A percentile compares a stretch with the other conserved stretches of the same genome.
phyloP scores from a whole-genome alignment of 2,329 filamentous ascomycete genomes.

The Hypoxylon sp. region DNA sequence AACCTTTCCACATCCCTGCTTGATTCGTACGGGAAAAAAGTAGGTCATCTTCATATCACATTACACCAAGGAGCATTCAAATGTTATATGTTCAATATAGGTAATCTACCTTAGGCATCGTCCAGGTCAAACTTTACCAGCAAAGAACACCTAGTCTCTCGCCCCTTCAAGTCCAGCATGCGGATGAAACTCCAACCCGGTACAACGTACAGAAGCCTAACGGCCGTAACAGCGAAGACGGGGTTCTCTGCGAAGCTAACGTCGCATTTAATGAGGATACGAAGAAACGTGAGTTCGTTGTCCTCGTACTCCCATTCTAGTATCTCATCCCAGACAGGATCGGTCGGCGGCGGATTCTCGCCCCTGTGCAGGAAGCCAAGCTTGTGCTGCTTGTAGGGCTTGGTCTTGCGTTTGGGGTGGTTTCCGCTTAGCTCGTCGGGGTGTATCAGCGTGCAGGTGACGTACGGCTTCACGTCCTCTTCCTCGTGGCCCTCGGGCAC shows the following conservation, averaged over 20 bases:
- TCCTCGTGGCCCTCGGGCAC: conserved; percentile 62
- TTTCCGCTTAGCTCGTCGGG: conserved; percentile 62
- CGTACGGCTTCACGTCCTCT: conserved; percentile 70
- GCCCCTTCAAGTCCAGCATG: conserved; percentile 73
- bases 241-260: conserved; percentile 72
- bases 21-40: no score
- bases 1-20: no score
- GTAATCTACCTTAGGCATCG: conserved; percentile 50
- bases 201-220: conserved; percentile 68
- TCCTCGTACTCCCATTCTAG: conserved; percentile 77
- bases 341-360: conserved; percentile 68
- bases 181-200: conserved; percentile 72
- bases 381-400: conserved; percentile 69
- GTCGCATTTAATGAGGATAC: conserved; percentile 75
- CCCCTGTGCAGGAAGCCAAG: conserved; percentile 67
- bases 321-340: conserved; percentile 74
- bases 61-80: no score
- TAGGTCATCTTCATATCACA: no score
- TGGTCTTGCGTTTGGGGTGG: conserved; percentile 71
- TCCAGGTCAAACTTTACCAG: conserved; percentile 70
- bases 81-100: no score
- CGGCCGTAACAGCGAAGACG: conserved; percentile 69
- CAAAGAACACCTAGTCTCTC: conserved; percentile 71
- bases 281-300: conserved; percentile 72
- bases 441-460: conserved; percentile 73